Evolutionary conservation across 495 filamentous ascomycete genomes (phyloP), one percentile per base, ranked within the genome.

Genomic region (Hypoxylon rickii): DNA sequence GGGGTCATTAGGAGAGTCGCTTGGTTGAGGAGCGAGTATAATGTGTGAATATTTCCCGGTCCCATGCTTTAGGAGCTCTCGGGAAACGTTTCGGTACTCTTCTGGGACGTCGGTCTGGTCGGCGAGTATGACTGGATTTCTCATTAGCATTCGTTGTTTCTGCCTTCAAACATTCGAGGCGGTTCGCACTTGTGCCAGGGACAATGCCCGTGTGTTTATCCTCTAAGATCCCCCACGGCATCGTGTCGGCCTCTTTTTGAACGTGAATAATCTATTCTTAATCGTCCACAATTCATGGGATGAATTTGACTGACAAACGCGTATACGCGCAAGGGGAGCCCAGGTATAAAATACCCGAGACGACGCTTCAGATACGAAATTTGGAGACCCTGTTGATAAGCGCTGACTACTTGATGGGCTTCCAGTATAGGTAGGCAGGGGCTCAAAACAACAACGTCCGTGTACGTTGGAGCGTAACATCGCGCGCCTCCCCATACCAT

Each of bases 1-100:
- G 8, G 80, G 80, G 54, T 83, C 80, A 51, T 83, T 83, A 0
- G 79, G 80, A 13, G 73, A 76, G 51, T 81, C 72, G 10, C 73
- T 77, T 13, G 80, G 80, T 60, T 83, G 80, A 8, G 80, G 80
- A 21, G 79, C 72, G 29, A 83, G 68, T 33, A 83, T 76, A 10
- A 83, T 66, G 54, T 79, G 58, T 0, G 70, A 68, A 38, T 73
- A 62, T 37, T 73, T 70, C 4, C 79, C 79, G 4, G 65, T 76
- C 17, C 72, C 78, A 55, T 79, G 78, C 63, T 81, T 83, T 12
- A 82, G 70, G 3, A 69, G 46, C 6, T 75, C 69, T 38, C 68
- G 68, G 11, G 73, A 71, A 39, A 78, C 62, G 15, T 61, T 47
- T 42, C 64, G 58, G 48, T 76, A 76, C 51, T 77, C 74, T n/a